Evolutionary conservation across 495 filamentous ascomycete species (phyloP), one percentile per base, ranked within the genome.

Genomic region (Talaromyces liani): DNA sequence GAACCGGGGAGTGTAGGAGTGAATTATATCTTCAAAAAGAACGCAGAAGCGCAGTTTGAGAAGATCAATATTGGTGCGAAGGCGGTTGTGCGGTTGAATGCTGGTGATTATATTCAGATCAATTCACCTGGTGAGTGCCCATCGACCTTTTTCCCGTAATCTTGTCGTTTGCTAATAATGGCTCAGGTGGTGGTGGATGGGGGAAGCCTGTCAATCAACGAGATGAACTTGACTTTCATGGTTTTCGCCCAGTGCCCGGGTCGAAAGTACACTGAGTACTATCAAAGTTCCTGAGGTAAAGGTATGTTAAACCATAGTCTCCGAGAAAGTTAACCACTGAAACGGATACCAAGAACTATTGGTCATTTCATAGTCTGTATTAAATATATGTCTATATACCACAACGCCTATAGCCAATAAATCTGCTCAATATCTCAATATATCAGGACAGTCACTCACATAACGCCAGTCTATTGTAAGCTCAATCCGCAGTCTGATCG

Each of bases 1-100:
- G 91, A 60, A 9, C 58, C 58, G 3, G 58, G 58, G 0, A 60
- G 58, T 25, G 58, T 60, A 5, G 58, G 58, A 12, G 41, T n/a
- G 5, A 61, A 61, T 22, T 61, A 29, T 20, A 53, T 61, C 10
- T 72, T 69, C 61, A 79, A 65, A 47, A 66, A 64, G 65, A 69
- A 69, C 58, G 64, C 64, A 2, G 61, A 64, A 25, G 64, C 24
- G 51, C 63, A 33, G 10, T 29, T 65, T 34, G 65, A 69, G 36
- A 65, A 63, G 31, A 53, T 67, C 9, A 65, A 65, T 47, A 34
- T 69, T 3, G 63, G 67, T 25, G 67, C 65, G 0, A 69, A 69
- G 39, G 68, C 65, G 6, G 65, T 64, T 12, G 57, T 68, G 51
- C 65, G 4, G 25, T 36, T n/a, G 22, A 58, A 64, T n/a, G 65